These are phyloP conservation scores for Tetrahymena borealis DNA, from an alignment of 73 alveolate species.

Conservation along the genomic window DNA sequence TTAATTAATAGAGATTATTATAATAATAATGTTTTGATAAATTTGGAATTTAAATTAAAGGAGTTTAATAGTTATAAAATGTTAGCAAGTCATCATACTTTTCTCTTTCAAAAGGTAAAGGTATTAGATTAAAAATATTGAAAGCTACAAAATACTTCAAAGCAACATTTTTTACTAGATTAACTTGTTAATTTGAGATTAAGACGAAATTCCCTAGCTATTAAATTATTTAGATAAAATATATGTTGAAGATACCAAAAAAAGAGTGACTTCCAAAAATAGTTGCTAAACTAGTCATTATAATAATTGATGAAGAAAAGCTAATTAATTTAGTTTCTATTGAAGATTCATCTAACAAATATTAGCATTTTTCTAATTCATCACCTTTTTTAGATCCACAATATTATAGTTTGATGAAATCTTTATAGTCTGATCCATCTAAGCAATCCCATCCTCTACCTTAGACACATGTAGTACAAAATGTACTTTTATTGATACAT, in stretches of 20 bases:
- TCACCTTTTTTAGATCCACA: background rate
- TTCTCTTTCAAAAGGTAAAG: background rate
- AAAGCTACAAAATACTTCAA: background rate
- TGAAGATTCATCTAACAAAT: background rate
- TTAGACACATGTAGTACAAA: background rate
- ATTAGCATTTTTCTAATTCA: background rate
- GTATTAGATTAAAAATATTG: background rate
- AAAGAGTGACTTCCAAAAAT: background rate
- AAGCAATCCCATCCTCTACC: background rate
- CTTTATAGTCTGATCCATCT: background rate
- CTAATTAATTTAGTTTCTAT: background rate
- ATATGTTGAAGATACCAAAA: background rate
- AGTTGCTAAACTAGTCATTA: background rate
- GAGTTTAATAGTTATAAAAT: background rate
- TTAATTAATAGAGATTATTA: background rate
- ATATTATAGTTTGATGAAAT: background rate
- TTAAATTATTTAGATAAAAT: background rate
- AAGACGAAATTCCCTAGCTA: background rate
- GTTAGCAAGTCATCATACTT: background rate
- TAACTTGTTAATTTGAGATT: background rate
- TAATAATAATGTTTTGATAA: background rate
- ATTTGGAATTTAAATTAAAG: background rate
- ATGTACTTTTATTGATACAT: background rate
- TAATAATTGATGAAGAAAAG: background rate
- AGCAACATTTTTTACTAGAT: background rate